These are phyloP conservation scores for Epichloe gansuensis DNA, from an alignment of 2,329 filamentous ascomycete genomes.

Conservation along the genomic window DNA sequence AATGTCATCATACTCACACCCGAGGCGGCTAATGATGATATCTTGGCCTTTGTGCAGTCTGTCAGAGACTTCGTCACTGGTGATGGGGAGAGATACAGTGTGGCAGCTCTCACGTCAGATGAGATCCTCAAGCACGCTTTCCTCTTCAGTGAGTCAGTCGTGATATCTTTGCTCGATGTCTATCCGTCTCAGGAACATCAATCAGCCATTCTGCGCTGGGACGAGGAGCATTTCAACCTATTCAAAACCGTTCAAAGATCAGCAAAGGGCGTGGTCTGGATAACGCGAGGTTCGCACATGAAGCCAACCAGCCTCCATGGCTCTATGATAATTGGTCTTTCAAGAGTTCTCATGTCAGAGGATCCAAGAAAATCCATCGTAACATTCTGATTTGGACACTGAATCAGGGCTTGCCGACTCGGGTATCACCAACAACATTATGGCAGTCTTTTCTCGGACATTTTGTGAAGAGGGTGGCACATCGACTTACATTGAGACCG, in stretches of 20 bases:
- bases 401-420: constrained; percentile 11
- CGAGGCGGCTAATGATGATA: not conserved
- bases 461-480: constrained; percentile 10
- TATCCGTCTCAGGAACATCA: constrained; percentile 10
- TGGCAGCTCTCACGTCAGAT: not conserved
- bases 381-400: constrained; percentile 28
- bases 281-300: constrained; percentile 31
- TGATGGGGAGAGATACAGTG: not conserved
- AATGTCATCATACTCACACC: constrained; percentile 3
- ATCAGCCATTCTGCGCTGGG: constrained; percentile 27
- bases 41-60: not conserved
- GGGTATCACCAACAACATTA: constrained; percentile 11
- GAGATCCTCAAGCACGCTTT: constrained; percentile 3
- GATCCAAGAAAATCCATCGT: constrained; percentile 30
- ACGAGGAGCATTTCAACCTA: constrained; percentile 23
- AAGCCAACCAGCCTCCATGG: constrained; percentile 21
- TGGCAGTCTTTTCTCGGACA: constrained; percentile 13
- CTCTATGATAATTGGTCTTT: constrained; percentile 32
- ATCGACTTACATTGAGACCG: constrained; percentile 22
- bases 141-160: constrained; percentile 16
- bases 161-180: constrained; percentile 37
- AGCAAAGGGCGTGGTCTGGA: constrained; percentile 33
- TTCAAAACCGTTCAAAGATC: constrained; percentile 28
- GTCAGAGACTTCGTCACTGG: not conserved
- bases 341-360: constrained; percentile 37